These are phyloP conservation scores for Gamarada debralockiae DNA, from an alignment of 495 filamentous ascomycete genomes.

Conservation along the genomic window DNA sequence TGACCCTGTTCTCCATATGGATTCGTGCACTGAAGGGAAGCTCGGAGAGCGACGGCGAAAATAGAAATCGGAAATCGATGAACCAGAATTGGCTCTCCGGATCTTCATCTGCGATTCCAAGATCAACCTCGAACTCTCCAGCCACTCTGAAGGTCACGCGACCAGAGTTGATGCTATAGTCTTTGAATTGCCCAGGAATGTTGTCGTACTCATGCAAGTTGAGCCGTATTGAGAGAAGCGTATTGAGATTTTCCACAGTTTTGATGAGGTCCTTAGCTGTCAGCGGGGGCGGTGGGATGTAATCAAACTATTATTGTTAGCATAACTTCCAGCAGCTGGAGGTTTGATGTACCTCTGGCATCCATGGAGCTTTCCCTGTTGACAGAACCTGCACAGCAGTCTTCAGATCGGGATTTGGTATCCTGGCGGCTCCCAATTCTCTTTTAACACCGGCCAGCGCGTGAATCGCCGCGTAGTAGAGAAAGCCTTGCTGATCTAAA, in stretches of 20 bases:
- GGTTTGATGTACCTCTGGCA: conserved; percentile 64
- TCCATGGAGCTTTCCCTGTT: conserved; percentile 65
- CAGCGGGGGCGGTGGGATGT: conserved; percentile 70
- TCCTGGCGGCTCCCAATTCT: conserved; percentile 56
- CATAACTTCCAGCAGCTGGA: conserved; percentile 10
- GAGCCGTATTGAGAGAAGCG: conserved; percentile 73
- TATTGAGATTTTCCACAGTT: conserved; percentile 75
- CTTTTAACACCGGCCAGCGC: conserved; percentile 66
- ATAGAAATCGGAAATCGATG: conserved; percentile 84
- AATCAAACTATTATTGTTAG: conserved; percentile 57
- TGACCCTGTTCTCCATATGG: conserved; percentile 65
- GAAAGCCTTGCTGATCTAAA: conserved; percentile 53
- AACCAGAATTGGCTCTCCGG: conserved; percentile 81
- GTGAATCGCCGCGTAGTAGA: conserved; percentile 53
- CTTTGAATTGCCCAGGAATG: conserved; percentile 66
- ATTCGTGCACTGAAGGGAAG: conserved; percentile 42
- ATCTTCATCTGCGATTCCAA: conserved; percentile 81
- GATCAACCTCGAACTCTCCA: conserved; percentile 88
- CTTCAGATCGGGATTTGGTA: conserved; percentile 84
- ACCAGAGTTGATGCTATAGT: conserved; percentile 72
- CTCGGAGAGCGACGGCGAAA: conserved; percentile 63
- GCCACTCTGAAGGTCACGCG: conserved; percentile 80
- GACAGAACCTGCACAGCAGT: conserved; percentile 84
- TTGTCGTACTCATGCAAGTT: conserved; percentile 74
- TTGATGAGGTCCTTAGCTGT: conserved; percentile 60